Conservation (phyloP, 2,329 filamentous ascomycete genomes). For the Penicillium janthinellum region DNA sequence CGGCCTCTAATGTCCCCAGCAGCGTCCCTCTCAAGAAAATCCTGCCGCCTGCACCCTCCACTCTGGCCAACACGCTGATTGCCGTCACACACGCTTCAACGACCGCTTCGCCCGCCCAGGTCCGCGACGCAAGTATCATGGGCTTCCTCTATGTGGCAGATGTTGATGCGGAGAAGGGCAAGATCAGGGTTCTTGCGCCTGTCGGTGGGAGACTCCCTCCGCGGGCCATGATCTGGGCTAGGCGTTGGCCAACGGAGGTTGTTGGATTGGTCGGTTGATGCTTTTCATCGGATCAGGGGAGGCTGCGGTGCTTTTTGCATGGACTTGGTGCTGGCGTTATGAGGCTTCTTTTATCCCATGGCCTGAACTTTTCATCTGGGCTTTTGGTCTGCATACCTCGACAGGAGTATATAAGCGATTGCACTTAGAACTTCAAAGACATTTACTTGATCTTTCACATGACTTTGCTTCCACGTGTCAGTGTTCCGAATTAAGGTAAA, state of each 20-base stretch:
- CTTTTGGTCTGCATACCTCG: neutral
- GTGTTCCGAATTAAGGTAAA: no score
- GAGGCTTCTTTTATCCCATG: neutral
- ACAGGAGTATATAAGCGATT: conserved; percentile 4
- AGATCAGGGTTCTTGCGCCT: conserved; percentile 79
- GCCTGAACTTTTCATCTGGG: neutral
- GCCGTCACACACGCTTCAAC: conserved; percentile 78
- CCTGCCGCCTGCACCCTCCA: conserved; percentile 59
- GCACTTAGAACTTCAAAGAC: neutral
- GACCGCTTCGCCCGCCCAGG: conserved; percentile 68
- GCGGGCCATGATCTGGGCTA: conserved; percentile 77
- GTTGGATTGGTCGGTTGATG: conserved; percentile 69
- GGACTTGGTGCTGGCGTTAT: neutral
- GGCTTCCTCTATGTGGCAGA: conserved; percentile 93
- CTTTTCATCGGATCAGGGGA: neutral
- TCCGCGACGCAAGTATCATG: conserved; percentile 81
- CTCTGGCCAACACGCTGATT: conserved; percentile 77
- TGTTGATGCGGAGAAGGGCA: conserved; percentile 80
- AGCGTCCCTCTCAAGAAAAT: conserved; percentile 58
- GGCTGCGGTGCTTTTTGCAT: conserved; percentile 2
- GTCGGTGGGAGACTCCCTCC: conserved; percentile 79
- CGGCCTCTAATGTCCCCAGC: conserved; percentile 22
- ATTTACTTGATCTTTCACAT: neutral
- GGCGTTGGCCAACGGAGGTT: conserved; percentile 79
- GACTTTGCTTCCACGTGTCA: no score